Percentiles rank a stretch among this genome's conserved stretches.
Evolutionary conservation across 768 basidiomycete genomes (phyloP).

Genomic region (Lactifluus volemus): DNA sequence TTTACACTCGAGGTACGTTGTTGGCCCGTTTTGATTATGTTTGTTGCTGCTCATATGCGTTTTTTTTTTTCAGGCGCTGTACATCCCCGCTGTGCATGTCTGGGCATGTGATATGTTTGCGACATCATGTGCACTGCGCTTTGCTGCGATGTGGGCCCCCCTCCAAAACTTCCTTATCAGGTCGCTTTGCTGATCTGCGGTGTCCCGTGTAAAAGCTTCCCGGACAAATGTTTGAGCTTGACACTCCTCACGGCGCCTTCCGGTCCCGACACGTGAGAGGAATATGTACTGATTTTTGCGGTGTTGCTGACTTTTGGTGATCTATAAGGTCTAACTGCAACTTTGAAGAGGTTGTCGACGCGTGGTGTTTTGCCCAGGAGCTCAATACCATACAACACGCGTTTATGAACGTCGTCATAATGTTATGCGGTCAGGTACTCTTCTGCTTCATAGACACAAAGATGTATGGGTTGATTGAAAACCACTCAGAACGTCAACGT

Average conservation of each 20-base stretch:
- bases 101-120: constrained; percentile 23
- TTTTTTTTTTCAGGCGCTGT: constrained; percentile 13
- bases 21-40: not conserved
- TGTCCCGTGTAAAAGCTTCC: constrained; percentile 11
- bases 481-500: constrained; percentile 10
- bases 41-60: not conserved
- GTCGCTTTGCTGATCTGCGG: not conserved
- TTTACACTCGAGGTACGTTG: constrained; percentile 15
- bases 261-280: constrained; percentile 8
- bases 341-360: constrained; percentile 20
- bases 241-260: constrained; percentile 15
- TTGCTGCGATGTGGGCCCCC: constrained; percentile 18
- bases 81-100: constrained; percentile 23
- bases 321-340: constrained; percentile 6
- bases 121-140: constrained; percentile 22
- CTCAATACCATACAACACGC: constrained; percentile 22
- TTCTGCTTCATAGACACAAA: not conserved
- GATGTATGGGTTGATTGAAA: not conserved
- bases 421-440: constrained; percentile 19
- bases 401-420: constrained; percentile 20
- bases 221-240: constrained; percentile 19
- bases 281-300: no score
- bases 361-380: constrained; percentile 23
- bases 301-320: no score
- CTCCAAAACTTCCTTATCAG: not conserved